A percentile compares a stretch with the other conserved stretches of the same genome.
phyloP scores from a whole-genome alignment of 176 grass and related monocot genomes.

The Areca catechu region DNA sequence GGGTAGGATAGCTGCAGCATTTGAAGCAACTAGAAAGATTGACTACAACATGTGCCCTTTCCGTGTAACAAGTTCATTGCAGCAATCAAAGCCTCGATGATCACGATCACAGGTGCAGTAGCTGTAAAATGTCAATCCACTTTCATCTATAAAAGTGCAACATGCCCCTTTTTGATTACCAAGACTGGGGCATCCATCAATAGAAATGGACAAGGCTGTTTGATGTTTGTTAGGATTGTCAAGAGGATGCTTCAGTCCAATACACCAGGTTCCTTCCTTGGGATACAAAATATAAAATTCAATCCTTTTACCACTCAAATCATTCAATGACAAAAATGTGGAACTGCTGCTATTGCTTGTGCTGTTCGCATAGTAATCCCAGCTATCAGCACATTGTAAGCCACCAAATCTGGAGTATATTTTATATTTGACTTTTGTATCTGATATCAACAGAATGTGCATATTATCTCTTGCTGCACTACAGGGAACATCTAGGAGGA shows the following conservation, averaged over 20 bases:
- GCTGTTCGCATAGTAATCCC: conserved; percentile 73
- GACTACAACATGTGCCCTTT: conserved; percentile 91
- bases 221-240: conserved; percentile 24
- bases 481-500: conserved; percentile 72
- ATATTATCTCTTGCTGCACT: conserved; percentile 74
- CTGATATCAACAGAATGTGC: conserved; percentile 58
- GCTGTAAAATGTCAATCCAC: conserved; percentile 84
- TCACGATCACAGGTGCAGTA: conserved; percentile 89
- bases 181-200: conserved; percentile 71
- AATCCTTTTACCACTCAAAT: conserved; percentile 50
- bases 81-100: conserved; percentile 98
- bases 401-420: conserved; percentile 69
- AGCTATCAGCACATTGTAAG: conserved; percentile 63
- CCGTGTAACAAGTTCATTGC: conserved; percentile 63
- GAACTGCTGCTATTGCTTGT: conserved; percentile 50
- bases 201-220: conserved; percentile 66
- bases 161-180: conserved; percentile 75
- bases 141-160: conserved; percentile 74
- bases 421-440: conserved; percentile 63
- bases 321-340: conserved; percentile 45
- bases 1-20: conserved; percentile 83
- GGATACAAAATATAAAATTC: conserved; percentile 90
- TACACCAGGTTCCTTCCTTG: conserved; percentile 86
- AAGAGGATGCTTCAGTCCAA: conserved; percentile 78
- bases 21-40: conserved; percentile 87